phyloP scores from a whole-genome alignment of 2,329 filamentous ascomycete species.

The Myotisia sp. region DNA sequence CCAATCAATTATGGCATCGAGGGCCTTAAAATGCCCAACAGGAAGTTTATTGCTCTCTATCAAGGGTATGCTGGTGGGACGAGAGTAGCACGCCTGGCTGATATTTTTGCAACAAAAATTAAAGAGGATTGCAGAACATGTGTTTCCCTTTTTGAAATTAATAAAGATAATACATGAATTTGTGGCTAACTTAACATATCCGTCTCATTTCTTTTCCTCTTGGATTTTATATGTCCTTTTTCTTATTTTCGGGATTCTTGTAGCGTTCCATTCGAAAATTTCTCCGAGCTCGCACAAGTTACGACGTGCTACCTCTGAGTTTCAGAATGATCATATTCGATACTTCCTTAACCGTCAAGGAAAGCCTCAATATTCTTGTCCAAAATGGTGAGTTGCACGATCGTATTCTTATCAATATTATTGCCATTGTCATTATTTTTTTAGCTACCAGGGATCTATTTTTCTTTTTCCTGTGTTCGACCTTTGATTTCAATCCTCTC shows the following conservation, averaged over 20 bases:
- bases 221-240: conserved; percentile 17
- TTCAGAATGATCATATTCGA: conserved; percentile 94
- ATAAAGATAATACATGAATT: conserved; percentile 5
- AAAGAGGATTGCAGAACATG: not conserved
- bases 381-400: conserved; percentile 59
- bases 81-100: conserved; percentile 2
- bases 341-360: conserved; percentile 87
- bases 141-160: conserved; percentile 3
- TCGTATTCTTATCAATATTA: not conserved
- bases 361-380: conserved; percentile 86
- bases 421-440: too few species aligned
- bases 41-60: too few species aligned
- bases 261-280: conserved; percentile 89
- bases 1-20: too few species aligned
- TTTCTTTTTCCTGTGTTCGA: too few species aligned
- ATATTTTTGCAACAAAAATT: conserved; percentile 3
- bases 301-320: conserved; percentile 91
- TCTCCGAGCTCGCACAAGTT: conserved; percentile 88
- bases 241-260: conserved; percentile 3
- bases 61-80: conserved; percentile 2
- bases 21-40: too few species aligned
- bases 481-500: too few species aligned
- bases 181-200: conserved; percentile 6
- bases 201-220: conserved; percentile 10
- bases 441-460: conserved; percentile 10